These are phyloP conservation scores for Trichoderma breve DNA, from an alignment of 2,329 filamentous ascomycete species.

Conservation along the genomic window DNA sequence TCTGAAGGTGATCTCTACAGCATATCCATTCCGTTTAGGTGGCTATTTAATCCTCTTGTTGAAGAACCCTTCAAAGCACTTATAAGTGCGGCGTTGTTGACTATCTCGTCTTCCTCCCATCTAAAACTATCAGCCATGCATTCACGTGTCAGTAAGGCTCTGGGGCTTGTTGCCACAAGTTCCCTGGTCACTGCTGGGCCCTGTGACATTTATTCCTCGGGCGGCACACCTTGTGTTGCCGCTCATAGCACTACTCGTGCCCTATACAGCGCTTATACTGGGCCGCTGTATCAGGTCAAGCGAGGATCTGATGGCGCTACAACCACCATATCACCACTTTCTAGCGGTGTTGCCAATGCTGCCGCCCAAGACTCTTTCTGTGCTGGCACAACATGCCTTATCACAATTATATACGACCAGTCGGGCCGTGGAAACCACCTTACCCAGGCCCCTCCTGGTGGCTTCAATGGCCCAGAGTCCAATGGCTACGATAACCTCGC, in stretches of 20 bases:
- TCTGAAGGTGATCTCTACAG: background rate
- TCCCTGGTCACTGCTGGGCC: background rate
- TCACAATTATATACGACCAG: slow-evolving; percentile 9
- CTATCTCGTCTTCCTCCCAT: background rate
- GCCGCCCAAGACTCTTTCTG: background rate
- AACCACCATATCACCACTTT: background rate
- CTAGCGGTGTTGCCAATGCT: background rate
- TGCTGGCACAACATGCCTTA: background rate
- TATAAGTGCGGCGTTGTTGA: background rate
- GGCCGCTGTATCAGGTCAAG: background rate
- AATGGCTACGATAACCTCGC: slow-evolving; percentile 3
- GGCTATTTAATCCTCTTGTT: background rate
- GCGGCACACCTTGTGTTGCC: slow-evolving; percentile 5
- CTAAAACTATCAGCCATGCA: background rate
- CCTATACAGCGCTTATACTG: background rate
- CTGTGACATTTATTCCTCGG: slow-evolving; percentile 1
- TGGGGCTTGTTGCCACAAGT: background rate
- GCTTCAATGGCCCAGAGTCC: background rate
- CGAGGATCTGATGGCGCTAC: background rate
- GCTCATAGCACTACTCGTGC: slow-evolving; percentile 7
- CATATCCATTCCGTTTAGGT: background rate
- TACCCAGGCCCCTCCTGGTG: slow-evolving; percentile 8
- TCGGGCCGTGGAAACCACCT: slow-evolving; percentile 4
- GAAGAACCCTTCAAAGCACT: background rate
- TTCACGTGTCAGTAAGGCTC: background rate